A percentile compares a stretch with the other conserved stretches of the same genome.
Evolutionary conservation across 768 basidiomycete species (phyloP).

Genomic region (Russula brevipes): DNA sequence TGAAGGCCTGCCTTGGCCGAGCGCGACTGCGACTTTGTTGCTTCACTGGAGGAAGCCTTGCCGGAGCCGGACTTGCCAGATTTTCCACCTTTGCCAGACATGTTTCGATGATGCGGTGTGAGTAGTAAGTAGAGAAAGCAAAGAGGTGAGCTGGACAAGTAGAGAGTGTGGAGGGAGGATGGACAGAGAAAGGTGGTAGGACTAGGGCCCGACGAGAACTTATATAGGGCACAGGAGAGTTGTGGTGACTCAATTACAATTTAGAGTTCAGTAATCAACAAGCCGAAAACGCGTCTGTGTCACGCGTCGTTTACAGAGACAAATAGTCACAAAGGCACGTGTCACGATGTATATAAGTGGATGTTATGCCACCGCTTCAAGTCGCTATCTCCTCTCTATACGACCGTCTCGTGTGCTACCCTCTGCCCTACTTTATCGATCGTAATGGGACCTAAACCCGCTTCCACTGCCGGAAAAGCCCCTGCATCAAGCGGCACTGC

Average conservation of each 20-base stretch:
- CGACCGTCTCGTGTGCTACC: conserved; percentile 13
- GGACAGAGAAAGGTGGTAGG: neutral
- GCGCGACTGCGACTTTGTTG: conserved; percentile 55
- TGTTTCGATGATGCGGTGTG: conserved; percentile 41
- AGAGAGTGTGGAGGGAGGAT: neutral
- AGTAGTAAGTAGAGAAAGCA: conserved; percentile 2
- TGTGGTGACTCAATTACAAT: conserved; percentile 18
- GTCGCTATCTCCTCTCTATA: conserved; percentile 6
- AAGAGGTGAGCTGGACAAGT: neutral
- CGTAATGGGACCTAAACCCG: conserved; percentile 65
- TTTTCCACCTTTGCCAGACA: conserved; percentile 54
- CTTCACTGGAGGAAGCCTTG: conserved; percentile 38
- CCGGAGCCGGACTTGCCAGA: conserved; percentile 34
- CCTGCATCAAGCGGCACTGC: conserved; percentile 58
- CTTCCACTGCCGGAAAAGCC: conserved; percentile 81
- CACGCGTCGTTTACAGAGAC: conserved; percentile 22
- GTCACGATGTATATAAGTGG: conserved; percentile 22
- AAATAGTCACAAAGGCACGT: conserved; percentile 29
- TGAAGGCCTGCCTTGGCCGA: conserved; percentile 75
- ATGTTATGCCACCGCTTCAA: conserved; percentile 7
- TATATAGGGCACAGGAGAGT: conserved; percentile 31
- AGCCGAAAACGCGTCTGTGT: conserved; percentile 31
- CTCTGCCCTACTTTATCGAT: conserved; percentile 15
- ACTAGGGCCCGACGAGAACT: neutral
- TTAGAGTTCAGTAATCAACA: conserved; percentile 39